Conservation (phyloP, 1,284 basidiomycete genomes). For the Rhodotorula mucilaginosa region DNA sequence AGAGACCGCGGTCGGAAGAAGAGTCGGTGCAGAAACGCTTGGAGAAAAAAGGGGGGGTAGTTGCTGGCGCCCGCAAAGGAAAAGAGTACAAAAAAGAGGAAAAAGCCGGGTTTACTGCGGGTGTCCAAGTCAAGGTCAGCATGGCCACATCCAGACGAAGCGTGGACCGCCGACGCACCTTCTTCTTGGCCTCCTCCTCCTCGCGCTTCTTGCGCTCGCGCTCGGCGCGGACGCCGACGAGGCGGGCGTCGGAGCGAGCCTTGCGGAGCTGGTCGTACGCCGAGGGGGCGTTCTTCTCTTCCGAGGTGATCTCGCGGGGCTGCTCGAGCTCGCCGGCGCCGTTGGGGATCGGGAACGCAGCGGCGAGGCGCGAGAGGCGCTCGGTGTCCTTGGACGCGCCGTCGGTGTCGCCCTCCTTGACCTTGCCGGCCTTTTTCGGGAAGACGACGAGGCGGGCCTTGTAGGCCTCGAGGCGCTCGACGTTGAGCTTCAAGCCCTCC, state of each 20-base stretch:
- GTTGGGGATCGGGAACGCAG: conserved; percentile 62
- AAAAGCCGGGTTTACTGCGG: neutral
- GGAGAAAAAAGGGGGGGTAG: neutral
- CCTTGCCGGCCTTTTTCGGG: conserved; percentile 86
- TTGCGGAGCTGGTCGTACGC: conserved; percentile 87
- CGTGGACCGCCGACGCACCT: neutral
- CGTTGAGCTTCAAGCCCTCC: conserved; percentile 94
- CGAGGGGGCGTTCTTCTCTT: conserved; percentile 78
- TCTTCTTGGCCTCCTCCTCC: conserved; percentile 58
- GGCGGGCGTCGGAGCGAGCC: conserved; percentile 76
- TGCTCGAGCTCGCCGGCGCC: conserved; percentile 64
- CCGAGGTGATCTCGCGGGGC: conserved; percentile 88
- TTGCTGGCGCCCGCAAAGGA: neutral
- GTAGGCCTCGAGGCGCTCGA: conserved; percentile 93
- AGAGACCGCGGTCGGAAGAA: neutral
- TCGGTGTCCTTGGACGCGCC: conserved; percentile 79
- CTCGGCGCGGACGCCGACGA: conserved; percentile 82
- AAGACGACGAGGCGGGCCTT: conserved; percentile 75
- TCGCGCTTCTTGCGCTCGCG: conserved; percentile 71
- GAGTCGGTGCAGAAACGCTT: neutral
- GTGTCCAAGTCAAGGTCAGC: neutral
- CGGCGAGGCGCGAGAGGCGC: conserved; percentile 63
- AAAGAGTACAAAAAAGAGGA: neutral
- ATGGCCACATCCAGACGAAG: neutral
- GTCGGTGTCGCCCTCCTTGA: conserved; percentile 89